Conservation (phyloP, 768 basidiomycete genomes). For the Tylopilus plumbeoviolaceoides region DNA sequence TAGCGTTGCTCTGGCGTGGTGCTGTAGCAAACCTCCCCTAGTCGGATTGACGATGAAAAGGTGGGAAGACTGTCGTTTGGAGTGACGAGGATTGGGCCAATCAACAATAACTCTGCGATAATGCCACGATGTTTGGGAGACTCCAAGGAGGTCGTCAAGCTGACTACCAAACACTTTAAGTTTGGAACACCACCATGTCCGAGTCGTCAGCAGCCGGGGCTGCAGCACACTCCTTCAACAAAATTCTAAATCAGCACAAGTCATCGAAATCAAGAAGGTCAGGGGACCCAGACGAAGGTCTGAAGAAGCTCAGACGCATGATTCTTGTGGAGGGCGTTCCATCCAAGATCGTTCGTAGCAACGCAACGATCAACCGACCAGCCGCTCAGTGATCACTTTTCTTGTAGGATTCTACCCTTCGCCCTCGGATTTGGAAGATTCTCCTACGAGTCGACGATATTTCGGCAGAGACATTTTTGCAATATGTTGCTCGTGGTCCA, state of each 20-base stretch:
- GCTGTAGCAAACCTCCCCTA: background rate
- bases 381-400: slow-evolving; percentile 2
- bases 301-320: slow-evolving; percentile 81
- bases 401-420: slow-evolving; percentile 71
- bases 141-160: background rate
- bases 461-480: slow-evolving; percentile 68
- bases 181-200: slow-evolving; percentile 17
- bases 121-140: background rate
- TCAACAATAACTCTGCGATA: background rate
- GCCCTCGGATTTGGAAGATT: slow-evolving; percentile 93
- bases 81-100: background rate
- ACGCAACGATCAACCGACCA: background rate
- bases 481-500: slow-evolving; percentile 79
- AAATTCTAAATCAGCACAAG: slow-evolving; percentile 71
- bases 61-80: background rate
- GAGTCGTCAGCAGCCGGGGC: slow-evolving; percentile 27
- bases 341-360: slow-evolving; percentile 58
- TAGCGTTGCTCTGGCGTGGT: slow-evolving; percentile 17
- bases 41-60: background rate
- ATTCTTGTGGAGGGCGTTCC: slow-evolving; percentile 92
- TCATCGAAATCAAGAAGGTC: slow-evolving; percentile 60
- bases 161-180: slow-evolving; percentile 4
- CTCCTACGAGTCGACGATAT: slow-evolving; percentile 78
- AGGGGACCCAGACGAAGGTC: slow-evolving; percentile 70
- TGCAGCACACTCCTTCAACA: slow-evolving; percentile 74